A percentile compares a stretch with the other conserved stretches of the same genome.
These are phyloP conservation scores for Alternaria postmessia DNA, from an alignment of 2,329 filamentous ascomycete genomes.

Conservation along the genomic window DNA sequence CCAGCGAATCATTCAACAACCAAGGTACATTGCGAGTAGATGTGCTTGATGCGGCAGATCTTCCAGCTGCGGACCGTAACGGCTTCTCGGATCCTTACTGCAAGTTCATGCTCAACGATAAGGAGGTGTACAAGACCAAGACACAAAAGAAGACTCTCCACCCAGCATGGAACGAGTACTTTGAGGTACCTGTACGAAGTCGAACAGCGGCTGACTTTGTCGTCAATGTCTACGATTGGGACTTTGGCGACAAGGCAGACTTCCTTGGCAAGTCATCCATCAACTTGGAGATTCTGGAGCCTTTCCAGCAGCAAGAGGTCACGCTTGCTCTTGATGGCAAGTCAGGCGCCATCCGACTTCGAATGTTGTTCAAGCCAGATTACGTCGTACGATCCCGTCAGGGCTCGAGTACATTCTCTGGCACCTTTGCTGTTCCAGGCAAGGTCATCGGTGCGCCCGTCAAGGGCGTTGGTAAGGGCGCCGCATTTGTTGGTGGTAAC, in stretches of 20 bases:
- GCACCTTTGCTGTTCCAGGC: constrained; percentile 85
- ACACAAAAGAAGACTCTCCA: constrained; percentile 95
- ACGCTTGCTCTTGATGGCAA: constrained; percentile 83
- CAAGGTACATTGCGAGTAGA: constrained; percentile 96
- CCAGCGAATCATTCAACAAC: constrained; percentile 98
- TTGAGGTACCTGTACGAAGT: constrained; percentile 83
- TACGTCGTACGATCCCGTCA: constrained; percentile 88
- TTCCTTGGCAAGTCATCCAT: constrained; percentile 81
- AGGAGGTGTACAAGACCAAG: constrained; percentile 94
- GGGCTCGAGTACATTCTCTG: constrained; percentile 90
- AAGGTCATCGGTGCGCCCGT: constrained; percentile 96
- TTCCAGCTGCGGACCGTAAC: constrained; percentile 95
- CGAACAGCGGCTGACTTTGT: constrained; percentile 84
- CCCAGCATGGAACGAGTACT: constrained; percentile 95
- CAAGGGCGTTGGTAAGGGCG: constrained; percentile 85
- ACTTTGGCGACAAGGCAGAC: constrained; percentile 95
- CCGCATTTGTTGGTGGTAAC: constrained; percentile 73
- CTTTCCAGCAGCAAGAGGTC: constrained; percentile 81
- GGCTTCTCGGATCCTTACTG: constrained; percentile 97
- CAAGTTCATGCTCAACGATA: constrained; percentile 89
- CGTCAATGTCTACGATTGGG: constrained; percentile 90
- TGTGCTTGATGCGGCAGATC: constrained; percentile 81
- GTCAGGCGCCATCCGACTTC: constrained; percentile 81
- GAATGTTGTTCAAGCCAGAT: constrained; percentile 89
- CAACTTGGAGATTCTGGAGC: constrained; percentile 80